Evolutionary conservation across 805 yeast genomes (phyloP).

Genomic region (Hanseniaspora nectarophila): DNA sequence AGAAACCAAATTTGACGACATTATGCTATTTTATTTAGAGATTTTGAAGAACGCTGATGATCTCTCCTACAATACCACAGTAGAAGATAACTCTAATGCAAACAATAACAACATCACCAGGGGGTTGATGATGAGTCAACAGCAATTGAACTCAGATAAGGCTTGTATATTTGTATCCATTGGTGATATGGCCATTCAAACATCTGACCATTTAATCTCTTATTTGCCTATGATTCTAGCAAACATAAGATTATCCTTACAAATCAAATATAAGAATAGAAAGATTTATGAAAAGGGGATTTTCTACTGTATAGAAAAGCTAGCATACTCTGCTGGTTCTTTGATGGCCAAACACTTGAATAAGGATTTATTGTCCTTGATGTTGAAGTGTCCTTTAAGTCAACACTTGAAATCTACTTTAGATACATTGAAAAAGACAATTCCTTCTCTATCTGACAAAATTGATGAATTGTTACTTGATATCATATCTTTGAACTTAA

Average conservation of each 20-base stretch:
- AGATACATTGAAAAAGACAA: slow-evolving; percentile 50
- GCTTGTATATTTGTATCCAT: slow-evolving; percentile 66
- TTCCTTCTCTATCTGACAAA: slow-evolving; percentile 67
- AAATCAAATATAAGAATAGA: slow-evolving; percentile 38
- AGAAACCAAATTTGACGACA: slow-evolving; percentile 66
- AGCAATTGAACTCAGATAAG: slow-evolving; percentile 38
- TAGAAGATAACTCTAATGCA: slow-evolving; percentile 15
- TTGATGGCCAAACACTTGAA: slow-evolving; percentile 82
- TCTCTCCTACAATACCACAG: slow-evolving; percentile 17
- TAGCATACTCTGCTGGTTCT: slow-evolving; percentile 84
- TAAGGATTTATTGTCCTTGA: slow-evolving; percentile 63
- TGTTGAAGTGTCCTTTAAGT: slow-evolving; percentile 74
- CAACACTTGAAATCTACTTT: slow-evolving; percentile 69
- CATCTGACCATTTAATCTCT: slow-evolving; percentile 72
- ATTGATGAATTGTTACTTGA: slow-evolving; percentile 63
- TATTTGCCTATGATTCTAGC: slow-evolving; percentile 80
- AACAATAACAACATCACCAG: slow-evolving; percentile 6
- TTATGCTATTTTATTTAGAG: slow-evolving; percentile 62
- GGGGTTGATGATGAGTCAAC: slow-evolving; percentile 11
- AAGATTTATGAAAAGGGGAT: slow-evolving; percentile 74
- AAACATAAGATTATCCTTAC: slow-evolving; percentile 67
- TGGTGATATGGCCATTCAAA: slow-evolving; percentile 67
- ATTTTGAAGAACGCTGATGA: slow-evolving; percentile 58
- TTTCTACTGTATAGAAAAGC: slow-evolving; percentile 75
- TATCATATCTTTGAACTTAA: slow-evolving; percentile 57